phyloP scores from a whole-genome alignment of 345 rosid species.

The Salix viminalis region DNA sequence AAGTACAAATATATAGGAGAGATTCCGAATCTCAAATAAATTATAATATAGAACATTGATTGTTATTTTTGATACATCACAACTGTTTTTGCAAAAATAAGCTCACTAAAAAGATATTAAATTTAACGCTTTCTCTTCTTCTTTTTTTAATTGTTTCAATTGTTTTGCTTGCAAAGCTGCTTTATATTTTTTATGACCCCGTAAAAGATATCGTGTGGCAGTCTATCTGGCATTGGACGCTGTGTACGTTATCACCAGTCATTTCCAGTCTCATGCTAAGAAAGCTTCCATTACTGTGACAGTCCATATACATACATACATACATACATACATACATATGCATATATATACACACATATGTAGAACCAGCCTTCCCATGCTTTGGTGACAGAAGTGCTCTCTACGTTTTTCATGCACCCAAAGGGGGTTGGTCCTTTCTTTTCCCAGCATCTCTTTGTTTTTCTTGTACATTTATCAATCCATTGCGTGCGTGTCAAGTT shows the following conservation, averaged over 20 bases:
- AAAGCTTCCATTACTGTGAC: neutral
- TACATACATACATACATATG: neutral
- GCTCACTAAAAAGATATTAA: too few species aligned
- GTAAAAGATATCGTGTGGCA: slow-evolving; percentile 30
- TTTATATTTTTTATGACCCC: slow-evolving; percentile 4
- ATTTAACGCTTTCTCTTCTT: too few species aligned
- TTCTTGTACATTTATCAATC: neutral
- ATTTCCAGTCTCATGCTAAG: slow-evolving; percentile 7
- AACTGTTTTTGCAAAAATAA: too few species aligned
- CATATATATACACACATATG: neutral
- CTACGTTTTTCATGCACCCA: too few species aligned
- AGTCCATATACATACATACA: neutral
- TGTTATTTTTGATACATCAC: too few species aligned
- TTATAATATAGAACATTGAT: too few species aligned
- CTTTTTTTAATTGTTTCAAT: too few species aligned
- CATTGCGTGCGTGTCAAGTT: neutral
- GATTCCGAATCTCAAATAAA: too few species aligned
- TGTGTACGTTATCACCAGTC: slow-evolving; percentile 27
- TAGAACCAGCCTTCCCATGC: neutral
- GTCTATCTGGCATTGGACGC: slow-evolving; percentile 26
- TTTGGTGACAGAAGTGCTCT: too few species aligned
- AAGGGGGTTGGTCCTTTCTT: neutral
- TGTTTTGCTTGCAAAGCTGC: slow-evolving; percentile 12
- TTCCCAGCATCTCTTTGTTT: neutral
- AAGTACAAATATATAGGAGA: too few species aligned